phyloP scores from a whole-genome alignment of 257 asterid species.

The Craterostigma plantagineum region DNA sequence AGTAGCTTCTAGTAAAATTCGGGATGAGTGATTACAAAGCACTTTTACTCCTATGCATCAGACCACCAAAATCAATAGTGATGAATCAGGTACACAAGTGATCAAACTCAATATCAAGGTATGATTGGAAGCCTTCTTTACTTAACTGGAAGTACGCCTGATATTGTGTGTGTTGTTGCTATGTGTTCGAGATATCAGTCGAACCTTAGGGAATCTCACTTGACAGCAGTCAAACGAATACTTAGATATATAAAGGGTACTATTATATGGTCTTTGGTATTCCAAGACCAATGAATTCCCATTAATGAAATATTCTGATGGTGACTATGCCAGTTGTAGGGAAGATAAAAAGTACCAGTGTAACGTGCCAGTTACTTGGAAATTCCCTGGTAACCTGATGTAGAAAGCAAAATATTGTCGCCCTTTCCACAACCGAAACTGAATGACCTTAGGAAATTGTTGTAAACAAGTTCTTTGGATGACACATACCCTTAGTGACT shows the following conservation, averaged over 20 bases:
- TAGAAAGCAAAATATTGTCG: too few species aligned
- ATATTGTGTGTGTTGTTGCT: not conserved
- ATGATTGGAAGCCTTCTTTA: not conserved
- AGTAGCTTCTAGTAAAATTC: not conserved
- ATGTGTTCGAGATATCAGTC: not conserved
- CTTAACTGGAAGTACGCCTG: not conserved
- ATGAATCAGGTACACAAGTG: not conserved
- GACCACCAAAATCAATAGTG: not conserved
- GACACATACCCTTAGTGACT: too few species aligned
- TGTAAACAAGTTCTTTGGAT: too few species aligned
- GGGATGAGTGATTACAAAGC: not conserved
- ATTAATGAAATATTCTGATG: not conserved
- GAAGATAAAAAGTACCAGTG: not conserved
- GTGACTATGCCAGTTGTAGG: not conserved
- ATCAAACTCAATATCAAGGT: not conserved
- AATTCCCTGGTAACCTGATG: too few species aligned
- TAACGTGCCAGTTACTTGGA: too few species aligned
- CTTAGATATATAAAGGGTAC: not conserved
- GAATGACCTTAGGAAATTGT: too few species aligned
- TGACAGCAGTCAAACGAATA: slow-evolving; percentile 1
- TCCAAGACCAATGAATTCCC: not conserved
- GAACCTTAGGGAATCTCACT: not conserved
- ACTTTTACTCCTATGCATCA: not conserved
- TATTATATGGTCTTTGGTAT: not conserved
- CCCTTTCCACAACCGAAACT: too few species aligned